Percentiles rank a stretch among this genome's conserved stretches.
These are phyloP conservation scores for Stachybotrys echinatus DNA, from an alignment of 2,329 filamentous ascomycete genomes.

Conservation along the genomic window DNA sequence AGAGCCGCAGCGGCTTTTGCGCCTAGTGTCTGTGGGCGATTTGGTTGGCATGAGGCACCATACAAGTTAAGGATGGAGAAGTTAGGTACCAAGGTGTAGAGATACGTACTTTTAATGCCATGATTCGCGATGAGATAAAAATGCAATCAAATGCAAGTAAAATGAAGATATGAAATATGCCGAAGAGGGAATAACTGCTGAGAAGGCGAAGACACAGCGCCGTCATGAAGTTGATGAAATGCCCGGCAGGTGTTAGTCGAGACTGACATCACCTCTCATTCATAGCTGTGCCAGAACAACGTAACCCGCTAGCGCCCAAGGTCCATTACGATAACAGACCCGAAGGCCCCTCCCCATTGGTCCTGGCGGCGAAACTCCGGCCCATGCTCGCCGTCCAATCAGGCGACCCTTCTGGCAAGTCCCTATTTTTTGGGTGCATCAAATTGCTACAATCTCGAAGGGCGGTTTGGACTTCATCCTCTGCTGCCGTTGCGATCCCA, in stretches of 20 bases:
- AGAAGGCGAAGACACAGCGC: not conserved
- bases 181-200: no score
- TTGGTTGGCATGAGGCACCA: no score
- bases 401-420: not conserved
- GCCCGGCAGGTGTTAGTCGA: not conserved
- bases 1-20: constrained; percentile 84
- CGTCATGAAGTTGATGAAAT: not conserved
- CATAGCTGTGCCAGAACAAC: no score
- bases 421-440: not conserved
- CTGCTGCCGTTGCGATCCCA: not conserved
- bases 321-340: no score
- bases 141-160: no score
- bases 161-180: no score
- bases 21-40: constrained; percentile 65
- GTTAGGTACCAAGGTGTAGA: no score
- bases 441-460: not conserved
- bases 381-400: constrained; percentile 25
- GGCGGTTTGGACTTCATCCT: not conserved
- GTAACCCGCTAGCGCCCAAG: no score
- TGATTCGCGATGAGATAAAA: not conserved
- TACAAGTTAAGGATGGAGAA: no score
- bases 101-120: constrained; percentile 5
- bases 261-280: constrained; percentile 14
- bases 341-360: no score
- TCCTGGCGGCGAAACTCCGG: constrained; percentile 28